Evolutionary conservation across 2,329 filamentous ascomycete species (phyloP).

Genomic region (Didymella sp.): DNA sequence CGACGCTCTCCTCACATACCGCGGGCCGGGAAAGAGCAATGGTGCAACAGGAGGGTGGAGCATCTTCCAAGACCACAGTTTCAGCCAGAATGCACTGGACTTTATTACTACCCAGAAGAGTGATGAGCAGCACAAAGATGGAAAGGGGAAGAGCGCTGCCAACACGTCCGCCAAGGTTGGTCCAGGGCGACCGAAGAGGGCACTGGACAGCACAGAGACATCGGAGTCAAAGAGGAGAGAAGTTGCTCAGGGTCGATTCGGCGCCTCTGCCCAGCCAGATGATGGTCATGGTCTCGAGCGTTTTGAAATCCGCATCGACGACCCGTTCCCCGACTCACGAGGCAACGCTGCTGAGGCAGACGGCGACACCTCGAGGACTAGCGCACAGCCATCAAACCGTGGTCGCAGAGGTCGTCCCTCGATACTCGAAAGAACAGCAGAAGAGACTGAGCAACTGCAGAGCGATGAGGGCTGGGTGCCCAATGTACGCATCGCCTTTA

Average conservation of each 20-base stretch:
- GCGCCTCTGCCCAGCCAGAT: constrained; percentile 53
- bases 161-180: constrained; percentile 29
- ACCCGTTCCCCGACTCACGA: constrained; percentile 46
- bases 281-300: constrained; percentile 51
- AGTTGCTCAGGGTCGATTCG: constrained; percentile 74
- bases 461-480: constrained; percentile 59
- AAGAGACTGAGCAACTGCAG: constrained; percentile 39
- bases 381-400: constrained; percentile 22
- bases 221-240: constrained; percentile 63
- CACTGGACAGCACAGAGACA: constrained; percentile 35
- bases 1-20: constrained; percentile 70
- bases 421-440: constrained; percentile 43
- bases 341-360: constrained; percentile 18
- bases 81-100: constrained; percentile 60
- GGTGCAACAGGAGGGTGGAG: constrained; percentile 79
- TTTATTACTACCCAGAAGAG: constrained; percentile 46
- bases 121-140: constrained; percentile 30
- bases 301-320: constrained; percentile 59
- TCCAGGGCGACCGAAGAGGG: constrained; percentile 39
- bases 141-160: constrained; percentile 5
- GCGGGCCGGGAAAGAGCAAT: constrained; percentile 74
- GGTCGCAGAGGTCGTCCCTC: constrained; percentile 42
- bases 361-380: constrained; percentile 24
- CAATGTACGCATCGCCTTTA: constrained; percentile 70
- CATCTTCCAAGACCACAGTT: constrained; percentile 72